phyloP scores from a whole-genome alignment of 345 rosid species.

The Eucalyptus paniculata region DNA sequence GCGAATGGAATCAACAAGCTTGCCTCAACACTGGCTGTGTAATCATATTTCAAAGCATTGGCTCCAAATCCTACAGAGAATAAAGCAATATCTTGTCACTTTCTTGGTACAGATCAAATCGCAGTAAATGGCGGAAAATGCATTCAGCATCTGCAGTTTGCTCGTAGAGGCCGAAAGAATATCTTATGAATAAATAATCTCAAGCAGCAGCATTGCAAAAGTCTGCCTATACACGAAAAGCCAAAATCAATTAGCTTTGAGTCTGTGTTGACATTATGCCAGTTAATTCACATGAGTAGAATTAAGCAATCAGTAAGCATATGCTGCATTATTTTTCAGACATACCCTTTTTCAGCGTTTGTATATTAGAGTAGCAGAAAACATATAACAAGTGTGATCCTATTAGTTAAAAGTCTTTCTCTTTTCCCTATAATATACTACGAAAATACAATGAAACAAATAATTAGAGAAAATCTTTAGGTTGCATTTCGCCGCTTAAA shows the following conservation, averaged over 20 bases:
- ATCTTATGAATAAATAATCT: not conserved
- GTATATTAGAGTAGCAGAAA: not conserved
- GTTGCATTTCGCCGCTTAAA: too few relatives aligned
- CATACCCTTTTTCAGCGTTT: not conserved
- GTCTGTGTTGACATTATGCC: not conserved
- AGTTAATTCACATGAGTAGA: not conserved
- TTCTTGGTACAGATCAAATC: not conserved
- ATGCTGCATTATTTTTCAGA: not conserved
- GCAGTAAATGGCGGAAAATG: not conserved
- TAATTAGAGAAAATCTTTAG: not conserved
- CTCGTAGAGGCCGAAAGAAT: not conserved
- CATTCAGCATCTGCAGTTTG: not conserved
- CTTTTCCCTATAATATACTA: not conserved
- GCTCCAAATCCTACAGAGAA: conserved; percentile 22
- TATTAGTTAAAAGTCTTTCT: not conserved
- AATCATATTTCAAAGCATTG: conserved; percentile 40
- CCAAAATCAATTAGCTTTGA: not conserved
- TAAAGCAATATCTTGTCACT: not conserved
- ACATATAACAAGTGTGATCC: not conserved
- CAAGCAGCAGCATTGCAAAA: not conserved
- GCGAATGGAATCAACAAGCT: not conserved
- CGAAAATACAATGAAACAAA: not conserved
- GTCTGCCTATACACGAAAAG: too few relatives aligned
- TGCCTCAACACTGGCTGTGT: conserved; percentile 46
- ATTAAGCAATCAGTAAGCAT: not conserved